A percentile compares a stretch with the other conserved stretches of the same genome.
phyloP scores from a whole-genome alignment of 805 yeast genomes.

The Wickerhamiella australiensis region DNA sequence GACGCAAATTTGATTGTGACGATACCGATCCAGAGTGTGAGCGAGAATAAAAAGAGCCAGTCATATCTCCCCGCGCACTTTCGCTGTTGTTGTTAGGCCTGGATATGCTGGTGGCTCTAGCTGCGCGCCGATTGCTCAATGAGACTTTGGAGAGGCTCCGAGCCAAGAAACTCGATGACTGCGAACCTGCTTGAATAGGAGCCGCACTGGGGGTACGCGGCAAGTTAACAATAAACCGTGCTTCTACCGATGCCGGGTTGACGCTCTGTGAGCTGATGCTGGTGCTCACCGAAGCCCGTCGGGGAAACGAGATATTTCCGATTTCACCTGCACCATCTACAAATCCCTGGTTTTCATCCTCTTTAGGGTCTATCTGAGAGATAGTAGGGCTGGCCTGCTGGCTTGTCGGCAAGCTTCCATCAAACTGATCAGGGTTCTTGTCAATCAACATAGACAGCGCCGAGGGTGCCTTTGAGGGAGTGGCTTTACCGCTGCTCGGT shows the following conservation, averaged over 20 bases:
- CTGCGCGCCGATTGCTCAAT: conserved; percentile 14
- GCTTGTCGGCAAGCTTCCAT: conserved; percentile 1
- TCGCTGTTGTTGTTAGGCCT: neutral
- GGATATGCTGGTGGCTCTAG: conserved; percentile 12
- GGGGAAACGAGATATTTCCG: conserved; percentile 24
- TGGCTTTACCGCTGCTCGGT: neutral
- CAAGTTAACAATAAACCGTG: conserved; percentile 72
- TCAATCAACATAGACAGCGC: conserved; percentile 13
- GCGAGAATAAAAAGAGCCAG: neutral
- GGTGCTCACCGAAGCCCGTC: conserved; percentile 18
- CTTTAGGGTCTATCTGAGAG: neutral
- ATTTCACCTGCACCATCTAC: conserved; percentile 25
- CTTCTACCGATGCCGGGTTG: conserved; percentile 39
- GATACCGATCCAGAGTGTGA: neutral
- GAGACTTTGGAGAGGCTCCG: conserved; percentile 17
- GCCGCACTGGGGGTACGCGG: conserved; percentile 39
- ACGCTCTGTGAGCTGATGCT: conserved; percentile 17
- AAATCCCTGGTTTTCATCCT: conserved; percentile 19
- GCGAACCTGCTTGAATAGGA: neutral
- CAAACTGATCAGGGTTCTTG: conserved; percentile 8
- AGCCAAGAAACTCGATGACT: conserved; percentile 11
- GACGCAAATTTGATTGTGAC: neutral
- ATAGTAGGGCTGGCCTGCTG: conserved; percentile 1
- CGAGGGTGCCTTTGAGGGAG: conserved; percentile 4
- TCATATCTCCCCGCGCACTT: neutral